Conservation (phyloP, 768 basidiomycete genomes). For the Mrakia hoshinonis region DNA sequence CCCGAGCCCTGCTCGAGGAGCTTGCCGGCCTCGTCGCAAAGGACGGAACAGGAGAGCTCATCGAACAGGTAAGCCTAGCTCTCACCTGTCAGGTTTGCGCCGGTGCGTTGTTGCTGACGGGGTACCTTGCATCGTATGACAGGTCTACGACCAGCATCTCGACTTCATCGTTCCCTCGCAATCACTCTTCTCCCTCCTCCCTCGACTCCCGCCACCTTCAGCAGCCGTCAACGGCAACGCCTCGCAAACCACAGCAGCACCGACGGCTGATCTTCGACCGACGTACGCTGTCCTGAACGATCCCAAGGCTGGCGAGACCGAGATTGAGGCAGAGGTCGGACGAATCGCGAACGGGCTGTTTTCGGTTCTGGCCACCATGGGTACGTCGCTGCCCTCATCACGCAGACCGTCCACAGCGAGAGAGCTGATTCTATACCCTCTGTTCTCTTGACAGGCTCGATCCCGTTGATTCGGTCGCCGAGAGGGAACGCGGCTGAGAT, state of each 20-base stretch:
- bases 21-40: constrained; percentile 78
- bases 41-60: constrained; percentile 69
- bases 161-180: constrained; percentile 91
- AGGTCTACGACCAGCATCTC: constrained; percentile 94
- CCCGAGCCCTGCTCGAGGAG: constrained; percentile 82
- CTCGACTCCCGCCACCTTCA: constrained; percentile 36
- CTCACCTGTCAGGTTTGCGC: too few species aligned
- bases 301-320: constrained; percentile 74
- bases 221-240: not conserved
- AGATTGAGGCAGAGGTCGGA: constrained; percentile 89
- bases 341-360: constrained; percentile 82
- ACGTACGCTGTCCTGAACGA: constrained; percentile 86
- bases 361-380: constrained; percentile 78
- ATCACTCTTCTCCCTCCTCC: constrained; percentile 81
- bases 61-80: constrained; percentile 56
- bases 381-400: constrained; percentile 43
- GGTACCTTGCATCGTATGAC: constrained; percentile 20
- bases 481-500: constrained; percentile 96
- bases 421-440: not conserved
- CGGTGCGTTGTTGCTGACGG: too few species aligned
- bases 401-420: not conserved
- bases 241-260: constrained; percentile 35
- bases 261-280: constrained; percentile 40
- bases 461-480: constrained; percentile 90
- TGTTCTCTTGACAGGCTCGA: constrained; percentile 47